Evolutionary conservation across 345 rosid species (phyloP), one percentile per base, ranked within the genome.

Genomic region (Brassica cretica): DNA sequence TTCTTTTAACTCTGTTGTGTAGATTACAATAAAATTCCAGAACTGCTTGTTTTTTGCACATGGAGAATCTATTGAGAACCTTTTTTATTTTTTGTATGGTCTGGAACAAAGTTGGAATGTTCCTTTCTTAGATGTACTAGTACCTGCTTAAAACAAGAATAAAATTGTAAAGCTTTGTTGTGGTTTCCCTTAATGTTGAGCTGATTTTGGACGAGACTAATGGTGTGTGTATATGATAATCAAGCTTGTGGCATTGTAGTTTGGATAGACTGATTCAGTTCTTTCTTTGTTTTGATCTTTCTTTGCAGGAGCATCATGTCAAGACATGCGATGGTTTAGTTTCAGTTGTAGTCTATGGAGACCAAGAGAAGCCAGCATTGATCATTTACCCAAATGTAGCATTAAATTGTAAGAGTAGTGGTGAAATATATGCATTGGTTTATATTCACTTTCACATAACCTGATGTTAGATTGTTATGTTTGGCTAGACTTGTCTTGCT

Each of bases 361-460:
- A 93, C 82, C 84, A 78, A 73, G 92, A 87, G 80, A 93, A 93
- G 84, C 98, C 98, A 72, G 91, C 94, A 44, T 76, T 93, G 76
- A 87, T 91, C 29, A 89, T 97, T 10, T 93, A 91, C 71, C 92
- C 98, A 10, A 97, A 93, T 84, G 90, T 93, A 70, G 97, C 91
- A 82, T 89, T 93, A 46, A 93, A 88, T 62, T 89, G 98, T 93
- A 88, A 75, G 78, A 56, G 33, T 70, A 5, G 6, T n/a, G 39
- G 10, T 27, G 29, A 41, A 44, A 9, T 41, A 59, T 21, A 41
- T 4, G 19, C 8, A 74, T 63, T 60, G 70, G 21, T 74, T 21
- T 68, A 2, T 49, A 24, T 73, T 72, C 39, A 24, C 29, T 66
- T 12, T 51, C 56, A 51, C 9, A 53, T 69, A 1, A 70, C 35